Conservation (phyloP, 371 early-diverging fungal genomes). For the Sporodiniella umbellata region DNA sequence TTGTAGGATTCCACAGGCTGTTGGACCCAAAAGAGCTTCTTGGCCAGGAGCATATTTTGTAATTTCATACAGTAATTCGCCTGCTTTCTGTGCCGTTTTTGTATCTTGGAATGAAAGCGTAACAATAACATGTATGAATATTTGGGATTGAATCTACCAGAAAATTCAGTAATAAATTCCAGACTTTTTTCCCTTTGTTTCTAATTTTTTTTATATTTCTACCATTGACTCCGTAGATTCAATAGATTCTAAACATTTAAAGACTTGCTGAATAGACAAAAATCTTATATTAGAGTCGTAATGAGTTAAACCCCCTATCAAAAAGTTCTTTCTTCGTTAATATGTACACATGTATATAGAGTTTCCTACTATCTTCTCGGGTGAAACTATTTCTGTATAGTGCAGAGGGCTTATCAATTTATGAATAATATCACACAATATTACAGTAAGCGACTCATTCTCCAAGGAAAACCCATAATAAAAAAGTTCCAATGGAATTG, state of each 20-base stretch:
- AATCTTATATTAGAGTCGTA: constrained; percentile 43
- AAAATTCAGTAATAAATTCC: not conserved
- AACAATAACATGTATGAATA: constrained; percentile 31
- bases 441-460: constrained; percentile 17
- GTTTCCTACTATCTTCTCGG: constrained; percentile 19
- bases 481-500: constrained; percentile 24
- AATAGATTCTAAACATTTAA: constrained; percentile 32
- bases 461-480: constrained; percentile 26
- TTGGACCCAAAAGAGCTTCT: constrained; percentile 14
- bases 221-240: constrained; percentile 10
- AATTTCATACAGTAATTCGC: constrained; percentile 34
- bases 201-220: not conserved
- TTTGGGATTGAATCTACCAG: constrained; percentile 41
- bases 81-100: constrained; percentile 35
- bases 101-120: constrained; percentile 44
- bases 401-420: constrained; percentile 30
- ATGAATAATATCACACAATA: constrained; percentile 27
- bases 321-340: constrained; percentile 7
- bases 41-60: constrained; percentile 7
- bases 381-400: constrained; percentile 19
- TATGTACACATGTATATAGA: not conserved
- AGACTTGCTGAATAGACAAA: constrained; percentile 39
- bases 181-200: not conserved
- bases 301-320: constrained; percentile 42
- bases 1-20: constrained; percentile 15